Percentiles rank a stretch among this genome's conserved stretches.
Conservation (phyloP, 805 yeast species). For the Wickerhamiella alocasiicola region DNA sequence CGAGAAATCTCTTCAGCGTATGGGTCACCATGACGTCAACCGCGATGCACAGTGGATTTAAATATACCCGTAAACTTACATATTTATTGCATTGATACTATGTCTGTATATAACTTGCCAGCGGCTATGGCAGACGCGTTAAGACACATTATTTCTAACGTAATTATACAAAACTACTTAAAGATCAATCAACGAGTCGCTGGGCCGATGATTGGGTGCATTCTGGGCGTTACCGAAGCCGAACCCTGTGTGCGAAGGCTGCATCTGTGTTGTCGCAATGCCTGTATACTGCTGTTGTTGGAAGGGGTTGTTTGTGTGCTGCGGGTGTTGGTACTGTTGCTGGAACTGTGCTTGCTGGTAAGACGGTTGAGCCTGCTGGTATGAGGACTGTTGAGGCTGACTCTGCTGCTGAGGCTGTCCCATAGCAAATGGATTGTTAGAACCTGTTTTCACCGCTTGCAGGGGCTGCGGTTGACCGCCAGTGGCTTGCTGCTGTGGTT, state of each 20-base stretch:
- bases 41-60: no score
- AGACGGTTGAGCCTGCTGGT: background rate
- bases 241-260: slow-evolving; percentile 81
- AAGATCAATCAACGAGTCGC: slow-evolving; percentile 8
- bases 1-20: background rate
- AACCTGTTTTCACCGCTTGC: slow-evolving; percentile 53
- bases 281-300: slow-evolving; percentile 58
- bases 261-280: slow-evolving; percentile 49
- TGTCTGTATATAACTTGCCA: no score
- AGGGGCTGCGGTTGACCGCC: slow-evolving; percentile 21
- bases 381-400: background rate
- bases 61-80: no score
- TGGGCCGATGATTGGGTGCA: slow-evolving; percentile 14
- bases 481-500: background rate
- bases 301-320: slow-evolving; percentile 34
- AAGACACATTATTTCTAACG: no score
- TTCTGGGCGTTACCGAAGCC: slow-evolving; percentile 73
- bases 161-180: slow-evolving; percentile 3
- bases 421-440: slow-evolving; percentile 66
- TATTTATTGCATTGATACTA: no score
- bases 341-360: background rate
- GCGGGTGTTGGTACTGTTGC: background rate
- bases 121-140: no score
- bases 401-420: slow-evolving; percentile 16
- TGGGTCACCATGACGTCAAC: no score